Base-by-base conservation (phyloP, 2,329 filamentous ascomycete genomes). In the Neofusicoccum umdonicola region DNA sequence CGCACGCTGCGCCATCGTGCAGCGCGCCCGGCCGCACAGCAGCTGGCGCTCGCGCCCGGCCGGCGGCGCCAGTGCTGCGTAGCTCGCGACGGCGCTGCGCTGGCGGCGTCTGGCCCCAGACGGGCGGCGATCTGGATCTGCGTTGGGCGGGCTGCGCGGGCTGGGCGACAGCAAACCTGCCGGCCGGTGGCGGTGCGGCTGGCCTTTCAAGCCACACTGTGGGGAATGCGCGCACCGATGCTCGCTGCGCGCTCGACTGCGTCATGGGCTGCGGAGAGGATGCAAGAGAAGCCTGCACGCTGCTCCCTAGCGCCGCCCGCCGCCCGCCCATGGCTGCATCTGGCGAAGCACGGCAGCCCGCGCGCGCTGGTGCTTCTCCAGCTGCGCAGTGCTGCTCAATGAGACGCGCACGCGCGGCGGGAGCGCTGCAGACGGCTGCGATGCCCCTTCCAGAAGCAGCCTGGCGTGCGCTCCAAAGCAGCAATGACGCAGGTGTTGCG, bases 71-170 rank as follows among this genome's bases (percentile, higher is more conserved):
- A 37, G 51, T 5, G 51, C 11, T 35, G 6, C 8, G 27, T 41
- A 15, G 51, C 17, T 35, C 35, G 51, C 35, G 35, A 8, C 11
- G 51, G 37, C 51, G 51, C 31, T 41, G 34, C 7, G 17, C 35
- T 44, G 54, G 54, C 56, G 56, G 56, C 41, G 22, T 58, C 52
- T 57, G 39, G 52, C 13, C 52, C 19, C 11, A 12, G n/a, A 8
- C 12, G 45, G n/a, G 39, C 39, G 52, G 52, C 52, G 52, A 57
- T 57, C 52, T 57, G 52, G 52, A 57, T 57, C 52, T 57, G 39
- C 52, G n/a, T 4, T n/a, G n/a, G 13, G 47, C 4, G 17, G 17
- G 7, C 37, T 11, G 6, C 13, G 51, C 19, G 51, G 51, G 51
- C 51, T 56, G 51, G 17, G 52, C 52, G 39, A 34, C 39, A 17